Base-by-base conservation (phyloP, 202 grass and related monocot species). In the Elaeis oleifera region DNA sequence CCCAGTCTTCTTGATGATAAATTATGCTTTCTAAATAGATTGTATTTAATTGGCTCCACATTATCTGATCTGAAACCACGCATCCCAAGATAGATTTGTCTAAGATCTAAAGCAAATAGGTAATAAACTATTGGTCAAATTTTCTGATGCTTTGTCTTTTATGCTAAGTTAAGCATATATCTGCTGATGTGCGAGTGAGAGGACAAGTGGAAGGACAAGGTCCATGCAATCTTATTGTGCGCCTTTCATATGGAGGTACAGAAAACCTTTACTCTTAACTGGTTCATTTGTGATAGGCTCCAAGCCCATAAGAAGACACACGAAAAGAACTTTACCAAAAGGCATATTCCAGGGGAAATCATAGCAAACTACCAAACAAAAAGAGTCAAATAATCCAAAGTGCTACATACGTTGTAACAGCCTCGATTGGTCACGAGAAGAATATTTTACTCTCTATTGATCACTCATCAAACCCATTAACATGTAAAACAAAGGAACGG, bases 371-470 rank as follows among this genome's bases (percentile, higher is more conserved):
- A 29, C 7, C 44, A 76, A 20, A 60, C 59, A 51, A 69, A 63
- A 77, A 65, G 72, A 61, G 17, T n/a, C 61, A 58, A 50, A 64
- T 51, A 66, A 75, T 64, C 25, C 72, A 75, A 56, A 73, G 54
- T 21, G 58, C 51, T 71, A 23, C 55, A 74, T 69, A 32, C 54
- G 36, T 44, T 18, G 54, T 32, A 68, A 67, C 61, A 19, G 18
- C 63, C 58, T 80, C 64, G 31, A 67, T 22, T 74, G 67, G 78
- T 74, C 64, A 66, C 65, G 69, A 80, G 64, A 80, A 80, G 65
- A 80, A 80, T 80, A 80, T 74, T 75, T 64, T 58, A 60, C 59
- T 64, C 71, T 76, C 74, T 53, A 32, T 59, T 6, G 28, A 31
- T 49, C 23, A 48, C 53, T 24, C 59, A 19, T 76, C 23, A 61